Conservation (phyloP, 164 flowering plant species). For the Aristolochia fimbriata region DNA sequence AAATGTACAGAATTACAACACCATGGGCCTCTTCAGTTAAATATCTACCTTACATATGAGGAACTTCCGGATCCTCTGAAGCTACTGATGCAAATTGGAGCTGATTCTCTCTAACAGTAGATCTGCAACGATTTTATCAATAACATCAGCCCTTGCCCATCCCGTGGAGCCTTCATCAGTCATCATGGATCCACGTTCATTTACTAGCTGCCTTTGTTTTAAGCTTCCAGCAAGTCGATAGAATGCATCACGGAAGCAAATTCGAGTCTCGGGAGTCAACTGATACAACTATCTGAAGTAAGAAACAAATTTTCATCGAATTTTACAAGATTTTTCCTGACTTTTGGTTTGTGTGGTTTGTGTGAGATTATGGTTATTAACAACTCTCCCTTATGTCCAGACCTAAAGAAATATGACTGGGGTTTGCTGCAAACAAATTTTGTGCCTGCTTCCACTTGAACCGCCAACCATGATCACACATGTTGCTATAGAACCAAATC, state of each 20-base stretch:
- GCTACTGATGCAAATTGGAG: conserved; percentile 6
- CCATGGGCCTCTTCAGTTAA: too few species aligned
- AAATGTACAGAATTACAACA: too few species aligned
- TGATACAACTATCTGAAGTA: conserved; percentile 8
- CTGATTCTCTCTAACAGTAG: conserved; percentile 33
- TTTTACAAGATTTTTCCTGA: background rate
- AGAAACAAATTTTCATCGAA: background rate
- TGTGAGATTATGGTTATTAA: too few species aligned
- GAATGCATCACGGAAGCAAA: conserved; percentile 57
- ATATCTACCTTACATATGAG: too few species aligned
- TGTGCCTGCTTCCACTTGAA: too few species aligned
- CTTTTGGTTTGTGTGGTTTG: too few species aligned
- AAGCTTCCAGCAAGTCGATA: conserved; percentile 46
- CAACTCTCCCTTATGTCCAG: too few species aligned
- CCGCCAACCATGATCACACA: too few species aligned
- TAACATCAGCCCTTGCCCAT: conserved; percentile 22
- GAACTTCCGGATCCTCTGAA: too few species aligned
- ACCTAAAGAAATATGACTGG: too few species aligned
- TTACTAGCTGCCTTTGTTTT: conserved; percentile 8
- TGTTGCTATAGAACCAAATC: too few species aligned
- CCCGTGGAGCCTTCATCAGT: conserved; percentile 10
- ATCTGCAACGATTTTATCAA: conserved; percentile 36
- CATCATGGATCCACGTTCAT: background rate
- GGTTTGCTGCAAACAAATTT: background rate
- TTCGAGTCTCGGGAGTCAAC: conserved; percentile 36